Evolutionary conservation across 768 basidiomycete species (phyloP), one percentile per base, ranked within the genome.

Genomic region (Amanita muscaria): DNA sequence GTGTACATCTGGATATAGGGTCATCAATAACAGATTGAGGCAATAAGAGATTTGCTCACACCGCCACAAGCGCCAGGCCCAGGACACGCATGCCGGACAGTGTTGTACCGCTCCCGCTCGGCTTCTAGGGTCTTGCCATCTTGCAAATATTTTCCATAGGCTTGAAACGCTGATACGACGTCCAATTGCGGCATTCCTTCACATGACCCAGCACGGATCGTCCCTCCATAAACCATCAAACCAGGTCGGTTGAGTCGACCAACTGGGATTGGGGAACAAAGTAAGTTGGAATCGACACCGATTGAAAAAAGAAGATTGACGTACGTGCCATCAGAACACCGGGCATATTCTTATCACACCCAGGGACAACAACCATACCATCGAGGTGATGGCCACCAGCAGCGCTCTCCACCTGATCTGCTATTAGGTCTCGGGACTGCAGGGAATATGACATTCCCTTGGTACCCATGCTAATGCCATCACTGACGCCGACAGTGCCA

Each of bases 311-410:
- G 25, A 22, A 43, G 23, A 40, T 16, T 40, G 42, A 78, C 87
- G 66, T 56, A 90, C 88, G 78, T 38, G 91, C 96, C 77, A 99
- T 99, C 55, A 97, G 71, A 29, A 96, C 93, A 49, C 96, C 96
- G n/a, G 96, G 96, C 94, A 99, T 98, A 67, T 99, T 99, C 69
- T 99, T 99, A 71, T 99, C 94, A 60, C 91, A 98, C 31, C 93
- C 96, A 16, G 96, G 96, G 42, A 99, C 73, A 48, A 90, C 91
- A 30, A 97, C 90, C 86, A 96, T 88, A 31, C 91, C 96, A 56
- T 98, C 96, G 11, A 99, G 77, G 80, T 93, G 96, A 60, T 99
- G 96, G 4, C 94, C 96, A 11, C 88, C 94, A 22, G 85, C 93
- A 14, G 89, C 92, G 9, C 88, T 88, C 67, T 98, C 94, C 15